Evolutionary conservation across 2,329 filamentous ascomycete species (phyloP), one percentile per base, ranked within the genome.

Genomic region (Apiospora kogelbergensis): DNA sequence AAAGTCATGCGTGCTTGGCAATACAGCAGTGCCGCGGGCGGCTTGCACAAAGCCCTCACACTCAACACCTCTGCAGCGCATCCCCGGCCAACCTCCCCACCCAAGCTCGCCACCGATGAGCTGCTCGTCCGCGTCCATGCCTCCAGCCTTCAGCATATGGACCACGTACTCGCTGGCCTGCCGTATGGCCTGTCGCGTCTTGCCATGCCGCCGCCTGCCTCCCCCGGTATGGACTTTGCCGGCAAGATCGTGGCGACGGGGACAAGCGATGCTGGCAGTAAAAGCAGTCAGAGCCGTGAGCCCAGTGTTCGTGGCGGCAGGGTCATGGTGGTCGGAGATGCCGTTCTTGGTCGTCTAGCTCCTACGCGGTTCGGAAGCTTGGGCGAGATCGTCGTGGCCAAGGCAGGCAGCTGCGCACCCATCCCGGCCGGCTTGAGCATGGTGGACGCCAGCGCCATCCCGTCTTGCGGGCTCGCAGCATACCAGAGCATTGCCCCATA

Each of bases 101-200:
- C 72, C 74, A 17, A 77, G 76, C 57, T 79, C 71, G 69, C 73
- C 73, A 22, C 78, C 77, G 75, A 83, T 42, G 81, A 88, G 70
- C 75, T 90, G 57, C 82, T 91, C 17, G 79, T 91, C 66, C 79
- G 85, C 70, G 85, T 91, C 6, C 78, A 85, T 69, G 80, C 83
- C 68, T 81, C 83, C 33, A 80, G 85, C 30, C 75, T 91, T 71
- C 92, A 91, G 75, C 89, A 89, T 0, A 86, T 86, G 33, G 90
- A 92, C 81, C 86, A 89, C 82, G 71, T 87, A 1, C 81, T 42
- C 40, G 40, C 86, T 9, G 89, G 91, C 74, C n/a, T 80, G 3
- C 42, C 42, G 17, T 78, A 84, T 37, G 77, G 83, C 0, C 68
- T 86, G 7, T 76, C 77, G 2, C 79, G 81, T 3, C 70, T 81